Evolutionary conservation across 2,329 filamentous ascomycete genomes (phyloP), one percentile per base, ranked within the genome.

Genomic region (Apiospora malaysiana): DNA sequence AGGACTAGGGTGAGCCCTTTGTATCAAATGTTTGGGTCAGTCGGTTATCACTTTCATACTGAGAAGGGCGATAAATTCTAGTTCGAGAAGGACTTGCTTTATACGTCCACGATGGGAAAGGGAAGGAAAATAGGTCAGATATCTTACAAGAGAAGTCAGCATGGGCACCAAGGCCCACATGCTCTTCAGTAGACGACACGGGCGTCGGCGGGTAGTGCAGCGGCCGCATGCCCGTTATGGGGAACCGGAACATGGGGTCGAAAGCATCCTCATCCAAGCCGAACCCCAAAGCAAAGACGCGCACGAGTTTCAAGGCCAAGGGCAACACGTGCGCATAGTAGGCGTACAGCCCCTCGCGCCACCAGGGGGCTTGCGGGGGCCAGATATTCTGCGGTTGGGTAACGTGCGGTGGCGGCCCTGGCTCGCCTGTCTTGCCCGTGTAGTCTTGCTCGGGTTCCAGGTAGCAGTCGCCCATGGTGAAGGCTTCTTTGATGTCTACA

Each of bases 171-270:
- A 83, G 79, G 1, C 82, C 81, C 4, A 82, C 80, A 66, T 69
- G 76, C 18, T 68, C 37, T 2, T 70, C 46, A 12, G 71, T 70
- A 8, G 81, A 76, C 40, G 79, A 76, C 8, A 71, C 72, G 0
- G 76, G 76, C 6, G 73, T 76, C 0, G 81, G 81, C 7, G 83
- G 83, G 72, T 83, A 84, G 72, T 84, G 81, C 2, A 83, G 76
- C 9, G 79, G 77, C 70, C 81, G 76, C 74, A 84, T 79, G 49
- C 83, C 83, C 46, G 82, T 82, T 75, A 83, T 82, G 27, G 83
- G 83, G 47, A 81, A 78, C 10, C 78, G 79, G 71, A 82, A 81
- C 14, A 81, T 76, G 46, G 74, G 18, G 72, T 83, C 82, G 72
- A 84, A 82, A 63, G 76, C 75, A n/a, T 70, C 73, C 74, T 83